phyloP scores from a whole-genome alignment of 208 protist species.

The Wallacemonas collosoma region DNA sequence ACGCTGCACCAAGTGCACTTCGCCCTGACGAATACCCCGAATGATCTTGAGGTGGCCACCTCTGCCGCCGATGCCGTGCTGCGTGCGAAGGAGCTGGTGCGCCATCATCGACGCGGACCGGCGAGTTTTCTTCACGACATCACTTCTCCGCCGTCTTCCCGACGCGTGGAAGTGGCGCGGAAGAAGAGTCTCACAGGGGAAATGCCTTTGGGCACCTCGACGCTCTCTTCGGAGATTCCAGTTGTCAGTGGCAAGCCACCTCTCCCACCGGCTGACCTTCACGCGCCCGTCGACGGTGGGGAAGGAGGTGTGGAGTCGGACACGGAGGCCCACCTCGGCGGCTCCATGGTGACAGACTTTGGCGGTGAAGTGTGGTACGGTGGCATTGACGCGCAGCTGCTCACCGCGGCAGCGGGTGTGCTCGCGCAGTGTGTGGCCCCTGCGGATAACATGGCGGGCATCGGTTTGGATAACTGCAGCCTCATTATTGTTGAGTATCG shows the following conservation, averaged over 20 bases:
- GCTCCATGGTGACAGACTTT: not conserved
- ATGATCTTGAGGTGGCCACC: conserved; percentile 60
- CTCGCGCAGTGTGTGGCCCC: conserved; percentile 80
- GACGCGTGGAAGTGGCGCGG: not conserved
- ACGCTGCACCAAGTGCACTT: conserved; percentile 79
- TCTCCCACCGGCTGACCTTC: too few relatives aligned
- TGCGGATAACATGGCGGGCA: conserved; percentile 70
- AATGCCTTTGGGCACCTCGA: not conserved
- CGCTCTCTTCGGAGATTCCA: not conserved
- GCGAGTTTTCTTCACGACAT: not conserved
- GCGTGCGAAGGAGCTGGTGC: conserved; percentile 43
- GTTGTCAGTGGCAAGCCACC: too few relatives aligned
- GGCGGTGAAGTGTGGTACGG: not conserved
- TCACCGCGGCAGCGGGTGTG: conserved; percentile 64
- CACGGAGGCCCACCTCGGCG: not conserved
- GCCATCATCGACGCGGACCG: conserved; percentile 30
- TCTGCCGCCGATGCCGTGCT: conserved; percentile 56
- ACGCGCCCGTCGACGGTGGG: not conserved
- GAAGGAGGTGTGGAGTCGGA: not conserved
- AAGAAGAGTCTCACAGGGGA: not conserved
- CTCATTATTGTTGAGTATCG: conserved; percentile 71
- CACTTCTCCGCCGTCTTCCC: not conserved
- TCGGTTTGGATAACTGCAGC: conserved; percentile 81
- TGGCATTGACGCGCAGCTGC: conserved; percentile 49
- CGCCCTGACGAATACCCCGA: conserved; percentile 66